Conservation (phyloP, 1,284 basidiomycete genomes). For the Rhodofomes roseus region DNA sequence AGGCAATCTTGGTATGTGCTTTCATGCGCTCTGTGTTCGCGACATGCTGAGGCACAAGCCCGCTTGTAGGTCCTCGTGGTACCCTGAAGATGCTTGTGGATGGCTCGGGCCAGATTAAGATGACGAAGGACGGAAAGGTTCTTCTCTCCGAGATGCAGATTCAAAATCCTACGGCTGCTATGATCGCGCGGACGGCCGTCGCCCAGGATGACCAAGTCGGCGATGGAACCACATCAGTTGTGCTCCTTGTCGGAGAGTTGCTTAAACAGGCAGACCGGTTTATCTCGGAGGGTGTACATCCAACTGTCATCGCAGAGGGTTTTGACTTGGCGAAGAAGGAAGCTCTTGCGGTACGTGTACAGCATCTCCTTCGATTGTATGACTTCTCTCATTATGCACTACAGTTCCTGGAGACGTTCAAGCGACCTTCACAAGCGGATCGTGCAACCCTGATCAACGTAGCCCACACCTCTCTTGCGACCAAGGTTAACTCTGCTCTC, state of each 20-base stretch:
- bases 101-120: conserved; percentile 99
- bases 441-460: conserved; percentile 91
- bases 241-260: conserved; percentile 94
- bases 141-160: conserved; percentile 99
- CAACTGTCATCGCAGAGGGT: conserved; percentile 92
- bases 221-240: conserved; percentile 97
- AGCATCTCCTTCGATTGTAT: background rate
- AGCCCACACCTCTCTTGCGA: conserved; percentile 91
- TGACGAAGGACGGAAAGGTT: conserved; percentile 99
- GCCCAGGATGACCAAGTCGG: conserved; percentile 99
- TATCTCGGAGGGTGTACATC: conserved; percentile 98
- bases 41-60: conserved; percentile 4
- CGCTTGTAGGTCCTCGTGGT: conserved; percentile 76
- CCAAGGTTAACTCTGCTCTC: conserved; percentile 84
- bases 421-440: conserved; percentile 73
- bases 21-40: conserved; percentile 5
- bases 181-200: conserved; percentile 98
- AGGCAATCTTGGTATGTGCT: conserved; percentile 82
- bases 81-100: conserved; percentile 99
- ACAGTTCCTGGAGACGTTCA: conserved; percentile 92
- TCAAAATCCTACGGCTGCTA: conserved; percentile 98
- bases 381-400: background rate
- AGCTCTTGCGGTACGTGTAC: conserved; percentile 68
- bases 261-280: conserved; percentile 98
- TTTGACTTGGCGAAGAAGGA: conserved; percentile 98